A percentile compares a stretch with the other conserved stretches of the same genome.
These are phyloP conservation scores for Grigorovia transvaalensis DNA, from an alignment of 805 yeast genomes.

Conservation along the genomic window DNA sequence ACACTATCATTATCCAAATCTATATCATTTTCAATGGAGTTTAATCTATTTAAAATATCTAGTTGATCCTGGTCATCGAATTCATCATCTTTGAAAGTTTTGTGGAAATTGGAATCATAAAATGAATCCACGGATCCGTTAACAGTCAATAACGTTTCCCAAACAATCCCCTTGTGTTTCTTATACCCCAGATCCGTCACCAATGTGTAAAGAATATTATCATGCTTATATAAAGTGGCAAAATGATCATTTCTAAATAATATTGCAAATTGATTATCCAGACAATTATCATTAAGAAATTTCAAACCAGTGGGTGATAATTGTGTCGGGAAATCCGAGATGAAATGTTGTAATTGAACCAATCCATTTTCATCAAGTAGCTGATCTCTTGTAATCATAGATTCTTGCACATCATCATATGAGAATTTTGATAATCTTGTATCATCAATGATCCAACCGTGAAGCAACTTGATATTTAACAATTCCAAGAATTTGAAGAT, in stretches of 20 bases:
- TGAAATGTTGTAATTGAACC: constrained; percentile 32
- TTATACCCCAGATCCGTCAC: constrained; percentile 68
- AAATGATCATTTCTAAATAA: constrained; percentile 89
- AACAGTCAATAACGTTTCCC: constrained; percentile 66
- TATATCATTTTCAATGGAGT: neutral
- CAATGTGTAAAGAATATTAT: constrained; percentile 44
- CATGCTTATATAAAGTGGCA: constrained; percentile 49
- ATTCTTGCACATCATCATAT: constrained; percentile 51
- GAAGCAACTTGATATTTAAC: constrained; percentile 52
- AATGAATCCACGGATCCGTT: constrained; percentile 58
- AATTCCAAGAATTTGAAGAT: constrained; percentile 36
- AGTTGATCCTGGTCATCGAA: neutral
- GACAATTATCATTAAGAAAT: constrained; percentile 33
- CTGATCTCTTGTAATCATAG: constrained; percentile 30
- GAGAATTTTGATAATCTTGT: constrained; percentile 32
- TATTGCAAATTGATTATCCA: constrained; percentile 47
- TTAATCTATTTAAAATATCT: neutral
- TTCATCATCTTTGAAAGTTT: neutral
- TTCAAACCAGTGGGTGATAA: constrained; percentile 56
- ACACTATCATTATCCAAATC: constrained; percentile 28
- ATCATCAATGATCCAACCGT: constrained; percentile 65
- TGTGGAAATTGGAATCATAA: constrained; percentile 50
- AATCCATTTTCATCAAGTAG: constrained; percentile 12
- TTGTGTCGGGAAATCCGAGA: constrained; percentile 58
- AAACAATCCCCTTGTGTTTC: constrained; percentile 42